These are phyloP conservation scores for Teratosphaeria pseudoeucalypti DNA, from an alignment of 2,329 filamentous ascomycete species.

Conservation along the genomic window DNA sequence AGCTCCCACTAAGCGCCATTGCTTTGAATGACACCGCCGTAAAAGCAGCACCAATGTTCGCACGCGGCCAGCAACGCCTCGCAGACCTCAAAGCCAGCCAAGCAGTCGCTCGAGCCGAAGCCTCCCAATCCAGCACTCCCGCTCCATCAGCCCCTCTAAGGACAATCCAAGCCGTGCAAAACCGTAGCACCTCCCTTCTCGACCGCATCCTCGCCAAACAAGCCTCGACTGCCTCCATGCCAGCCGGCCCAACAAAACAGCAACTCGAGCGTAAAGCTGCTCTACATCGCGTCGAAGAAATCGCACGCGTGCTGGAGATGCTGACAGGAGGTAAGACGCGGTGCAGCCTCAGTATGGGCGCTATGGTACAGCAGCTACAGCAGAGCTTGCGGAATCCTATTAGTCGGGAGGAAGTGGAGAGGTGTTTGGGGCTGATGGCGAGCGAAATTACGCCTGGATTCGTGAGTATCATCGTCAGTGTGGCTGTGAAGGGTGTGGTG, in stretches of 20 bases:
- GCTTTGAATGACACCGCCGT: slow-evolving; percentile 39
- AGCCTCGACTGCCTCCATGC: slow-evolving; percentile 27
- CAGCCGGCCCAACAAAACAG: slow-evolving; percentile 30
- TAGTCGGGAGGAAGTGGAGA: slow-evolving; percentile 34
- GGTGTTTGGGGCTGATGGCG: slow-evolving; percentile 34
- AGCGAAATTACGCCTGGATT: slow-evolving; percentile 35
- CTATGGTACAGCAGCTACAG: slow-evolving; percentile 34
- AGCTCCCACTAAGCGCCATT: slow-evolving; percentile 48
- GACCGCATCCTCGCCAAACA: slow-evolving; percentile 44
- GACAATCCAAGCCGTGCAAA: slow-evolving; percentile 27
- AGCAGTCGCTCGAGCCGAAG: slow-evolving; percentile 14
- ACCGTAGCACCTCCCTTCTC: slow-evolving; percentile 36
- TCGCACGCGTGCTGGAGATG: slow-evolving; percentile 33
- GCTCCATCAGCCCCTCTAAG: slow-evolving; percentile 18
- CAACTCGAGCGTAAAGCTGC: slow-evolving; percentile 37
- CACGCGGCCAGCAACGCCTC: slow-evolving; percentile 59
- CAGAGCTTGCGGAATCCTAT: slow-evolving; percentile 37
- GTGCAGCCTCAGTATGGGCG: slow-evolving; percentile 35
- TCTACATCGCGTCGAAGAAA: slow-evolving; percentile 37
- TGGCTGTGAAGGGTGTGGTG: slow-evolving; percentile 34
- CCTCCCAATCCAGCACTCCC: background rate
- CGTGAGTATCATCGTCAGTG: slow-evolving; percentile 29
- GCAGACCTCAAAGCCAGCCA: slow-evolving; percentile 53
- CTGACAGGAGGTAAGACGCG: slow-evolving; percentile 29
- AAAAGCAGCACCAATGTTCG: slow-evolving; percentile 47